Evolutionary conservation across 345 rosid genomes (phyloP).

Genomic region (rapeseed (Brassica napus)): DNA sequence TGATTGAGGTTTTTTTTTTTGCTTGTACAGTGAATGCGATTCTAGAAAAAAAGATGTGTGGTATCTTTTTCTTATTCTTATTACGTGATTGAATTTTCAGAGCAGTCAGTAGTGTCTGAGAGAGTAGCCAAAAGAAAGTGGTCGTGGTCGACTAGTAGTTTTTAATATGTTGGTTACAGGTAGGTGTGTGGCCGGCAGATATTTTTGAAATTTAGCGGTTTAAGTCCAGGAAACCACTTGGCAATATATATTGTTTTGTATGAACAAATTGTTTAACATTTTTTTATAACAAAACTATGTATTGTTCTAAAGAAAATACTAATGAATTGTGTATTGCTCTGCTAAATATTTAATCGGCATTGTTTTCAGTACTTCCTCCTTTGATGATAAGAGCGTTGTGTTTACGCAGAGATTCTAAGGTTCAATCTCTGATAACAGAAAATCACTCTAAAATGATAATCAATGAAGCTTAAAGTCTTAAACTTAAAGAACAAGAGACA

Average conservation of each 20-base stretch:
- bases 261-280: background rate
- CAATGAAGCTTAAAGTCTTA: background rate
- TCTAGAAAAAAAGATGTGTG: background rate
- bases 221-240: background rate
- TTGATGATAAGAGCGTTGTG: conserved; percentile 55
- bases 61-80: background rate
- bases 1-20: conserved; percentile 3
- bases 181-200: conserved; percentile 1
- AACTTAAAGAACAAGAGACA: background rate
- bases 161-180: background rate
- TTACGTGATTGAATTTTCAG: background rate
- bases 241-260: background rate
- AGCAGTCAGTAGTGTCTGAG: background rate
- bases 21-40: background rate
- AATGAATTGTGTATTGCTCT: background rate
- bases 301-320: background rate
- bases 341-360: background rate
- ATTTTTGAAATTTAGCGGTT: background rate
- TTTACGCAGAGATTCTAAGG: conserved; percentile 43
- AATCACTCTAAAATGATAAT: conserved; percentile 35
- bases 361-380: conserved; percentile 36
- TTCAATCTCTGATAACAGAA: conserved; percentile 29
- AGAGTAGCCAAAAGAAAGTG: background rate
- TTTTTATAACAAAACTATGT: background rate
- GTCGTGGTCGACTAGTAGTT: background rate